Conservation (phyloP, 768 basidiomycete species). For the Hypsizygus marmoreus region DNA sequence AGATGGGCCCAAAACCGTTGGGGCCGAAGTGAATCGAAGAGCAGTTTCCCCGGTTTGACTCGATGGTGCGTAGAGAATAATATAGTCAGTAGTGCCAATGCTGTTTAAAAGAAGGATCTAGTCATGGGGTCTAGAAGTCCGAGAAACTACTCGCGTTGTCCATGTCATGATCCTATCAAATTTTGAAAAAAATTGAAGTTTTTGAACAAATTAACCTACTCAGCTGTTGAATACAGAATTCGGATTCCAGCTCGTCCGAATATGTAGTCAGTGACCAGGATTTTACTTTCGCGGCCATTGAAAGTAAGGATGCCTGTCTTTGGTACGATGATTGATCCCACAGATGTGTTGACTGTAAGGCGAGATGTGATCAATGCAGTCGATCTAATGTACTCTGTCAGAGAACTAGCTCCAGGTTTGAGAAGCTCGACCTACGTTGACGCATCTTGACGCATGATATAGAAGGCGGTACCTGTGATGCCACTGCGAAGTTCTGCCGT, state of each 20-base stretch:
- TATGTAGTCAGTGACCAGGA: constrained; percentile 48
- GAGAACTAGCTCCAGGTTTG: not conserved
- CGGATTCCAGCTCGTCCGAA: constrained; percentile 37
- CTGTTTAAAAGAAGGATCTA: constrained; percentile 31
- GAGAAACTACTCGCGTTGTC: constrained; percentile 42
- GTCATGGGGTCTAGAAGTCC: not conserved
- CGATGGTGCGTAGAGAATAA: constrained; percentile 42
- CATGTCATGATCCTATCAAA: constrained; percentile 49
- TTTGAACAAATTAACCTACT: constrained; percentile 30
- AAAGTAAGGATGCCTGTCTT: constrained; percentile 39
- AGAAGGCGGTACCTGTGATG: constrained; percentile 46
- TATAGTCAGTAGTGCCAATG: constrained; percentile 41
- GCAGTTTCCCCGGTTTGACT: constrained; percentile 48
- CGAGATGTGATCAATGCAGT: constrained; percentile 44
- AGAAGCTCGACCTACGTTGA: constrained; percentile 34
- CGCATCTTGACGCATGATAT: constrained; percentile 47
- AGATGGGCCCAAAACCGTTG: constrained; percentile 30
- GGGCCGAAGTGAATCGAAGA: constrained; percentile 33
- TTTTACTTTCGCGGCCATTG: constrained; percentile 51
- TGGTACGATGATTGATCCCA: constrained; percentile 40
- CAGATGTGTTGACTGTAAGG: constrained; percentile 44
- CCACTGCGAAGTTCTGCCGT: constrained; percentile 50
- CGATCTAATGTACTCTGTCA: constrained; percentile 30
- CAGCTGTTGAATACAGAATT: constrained; percentile 49
- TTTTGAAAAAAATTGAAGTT: not conserved